phyloP scores from a whole-genome alignment of 1,284 basidiomycete species.

The Flammula alnicola region DNA sequence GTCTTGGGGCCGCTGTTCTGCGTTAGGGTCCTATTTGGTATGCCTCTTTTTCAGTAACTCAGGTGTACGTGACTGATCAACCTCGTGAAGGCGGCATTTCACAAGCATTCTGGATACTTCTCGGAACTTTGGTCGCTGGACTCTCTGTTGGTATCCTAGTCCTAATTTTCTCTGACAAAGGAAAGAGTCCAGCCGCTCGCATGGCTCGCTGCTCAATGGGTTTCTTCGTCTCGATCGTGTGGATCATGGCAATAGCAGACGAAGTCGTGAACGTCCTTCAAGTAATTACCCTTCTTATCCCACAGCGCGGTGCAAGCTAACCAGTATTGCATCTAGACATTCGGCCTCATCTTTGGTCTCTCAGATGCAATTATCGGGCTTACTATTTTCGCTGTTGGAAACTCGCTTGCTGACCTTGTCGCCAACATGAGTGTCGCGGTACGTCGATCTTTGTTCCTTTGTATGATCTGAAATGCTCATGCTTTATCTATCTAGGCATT shows the following conservation, averaged over 20 bases:
- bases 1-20: slow-evolving; percentile 80
- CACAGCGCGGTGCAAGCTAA: slow-evolving; percentile 15
- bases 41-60: slow-evolving; percentile 30
- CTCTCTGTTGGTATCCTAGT: slow-evolving; percentile 59
- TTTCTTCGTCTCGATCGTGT: slow-evolving; percentile 87
- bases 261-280: slow-evolving; percentile 89
- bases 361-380: slow-evolving; percentile 98
- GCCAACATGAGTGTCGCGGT: slow-evolving; percentile 94
- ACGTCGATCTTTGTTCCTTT: slow-evolving; percentile 25
- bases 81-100: slow-evolving; percentile 53
- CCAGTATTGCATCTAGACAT: slow-evolving; percentile 61
- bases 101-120: slow-evolving; percentile 59
- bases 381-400: slow-evolving; percentile 96
- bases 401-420: slow-evolving; percentile 94
- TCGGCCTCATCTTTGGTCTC: slow-evolving; percentile 92
- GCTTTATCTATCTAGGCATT: slow-evolving; percentile 55
- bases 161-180: slow-evolving; percentile 64
- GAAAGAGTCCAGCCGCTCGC: slow-evolving; percentile 61
- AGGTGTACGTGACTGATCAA: slow-evolving; percentile 1
- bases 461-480: slow-evolving; percentile 3
- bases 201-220: slow-evolving; percentile 87
- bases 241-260: slow-evolving; percentile 96
- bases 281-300: too few relatives aligned
- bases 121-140: slow-evolving; percentile 62
- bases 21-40: slow-evolving; percentile 75